These are phyloP conservation scores for Parathielavia hyrcaniae DNA, from an alignment of 495 filamentous ascomycete species.

Conservation along the genomic window DNA sequence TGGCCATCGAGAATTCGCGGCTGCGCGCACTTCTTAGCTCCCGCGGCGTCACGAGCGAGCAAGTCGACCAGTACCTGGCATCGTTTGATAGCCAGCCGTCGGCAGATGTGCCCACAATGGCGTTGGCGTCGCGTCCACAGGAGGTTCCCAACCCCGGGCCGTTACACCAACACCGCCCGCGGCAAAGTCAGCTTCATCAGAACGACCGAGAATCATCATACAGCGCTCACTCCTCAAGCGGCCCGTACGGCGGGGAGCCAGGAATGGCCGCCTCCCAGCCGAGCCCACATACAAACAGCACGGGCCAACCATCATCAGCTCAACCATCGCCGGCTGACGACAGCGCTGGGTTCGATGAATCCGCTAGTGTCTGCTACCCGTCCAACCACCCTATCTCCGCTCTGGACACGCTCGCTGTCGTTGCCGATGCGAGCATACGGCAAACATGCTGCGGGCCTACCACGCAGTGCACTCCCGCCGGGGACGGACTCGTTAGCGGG, in stretches of 20 bases:
- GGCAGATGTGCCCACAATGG: not conserved
- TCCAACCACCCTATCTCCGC: not conserved
- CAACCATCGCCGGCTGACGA: too few relatives aligned
- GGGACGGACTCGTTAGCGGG: not conserved
- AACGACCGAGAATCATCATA: too few relatives aligned
- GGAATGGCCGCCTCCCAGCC: too few relatives aligned
- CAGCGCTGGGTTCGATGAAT: too few relatives aligned
- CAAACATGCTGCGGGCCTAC: slow-evolving; percentile 2
- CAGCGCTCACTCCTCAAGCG: too few relatives aligned
- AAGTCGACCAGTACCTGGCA: not conserved
- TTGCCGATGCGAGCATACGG: not conserved
- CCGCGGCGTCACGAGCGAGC: not conserved
- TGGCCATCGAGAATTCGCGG: slow-evolving; percentile 1
- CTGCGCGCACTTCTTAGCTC: slow-evolving; percentile 1
- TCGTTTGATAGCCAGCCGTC: not conserved
- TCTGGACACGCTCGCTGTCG: not conserved
- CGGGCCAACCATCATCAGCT: too few relatives aligned
- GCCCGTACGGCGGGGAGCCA: too few relatives aligned
- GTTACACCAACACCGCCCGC: too few relatives aligned
- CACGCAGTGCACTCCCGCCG: not conserved
- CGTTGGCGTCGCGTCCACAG: not conserved
- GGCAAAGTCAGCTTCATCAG: too few relatives aligned
- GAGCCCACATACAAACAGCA: too few relatives aligned
- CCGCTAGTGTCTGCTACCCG: not conserved
- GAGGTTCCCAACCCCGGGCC: too few relatives aligned